Evolutionary conservation across 2,329 filamentous ascomycete species (phyloP).

Genomic region (Capronia epimyces): DNA sequence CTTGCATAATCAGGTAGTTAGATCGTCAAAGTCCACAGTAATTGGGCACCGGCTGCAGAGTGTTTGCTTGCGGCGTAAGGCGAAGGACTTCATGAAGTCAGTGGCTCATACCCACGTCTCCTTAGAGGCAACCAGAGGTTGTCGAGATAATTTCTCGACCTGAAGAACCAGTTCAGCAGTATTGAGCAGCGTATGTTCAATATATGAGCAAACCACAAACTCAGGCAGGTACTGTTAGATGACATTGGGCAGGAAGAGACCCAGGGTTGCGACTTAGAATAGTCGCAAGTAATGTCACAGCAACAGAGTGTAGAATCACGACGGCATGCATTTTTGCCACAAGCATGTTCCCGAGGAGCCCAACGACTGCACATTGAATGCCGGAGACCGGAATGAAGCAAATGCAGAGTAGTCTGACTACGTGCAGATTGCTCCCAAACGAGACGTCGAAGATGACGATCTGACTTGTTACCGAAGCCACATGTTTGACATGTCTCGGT

Average conservation of each 20-base stretch:
- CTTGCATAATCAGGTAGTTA: too few relatives aligned
- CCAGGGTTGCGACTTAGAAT: neutral
- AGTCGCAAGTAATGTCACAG: too few relatives aligned
- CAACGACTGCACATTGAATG: too few relatives aligned
- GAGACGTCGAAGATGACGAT: neutral
- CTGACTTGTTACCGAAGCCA: neutral
- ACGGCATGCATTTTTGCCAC: too few relatives aligned
- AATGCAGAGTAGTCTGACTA: too few relatives aligned
- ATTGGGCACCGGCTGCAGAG: constrained; percentile 8
- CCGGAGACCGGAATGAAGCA: neutral
- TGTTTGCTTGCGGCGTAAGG: neutral
- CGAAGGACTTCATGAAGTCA: neutral
- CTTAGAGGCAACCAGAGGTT: neutral
- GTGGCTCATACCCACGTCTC: neutral
- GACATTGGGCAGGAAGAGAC: constrained; percentile 2
- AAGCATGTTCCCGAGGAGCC: too few relatives aligned
- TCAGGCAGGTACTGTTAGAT: neutral
- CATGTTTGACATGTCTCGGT: neutral
- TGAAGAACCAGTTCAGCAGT: neutral
- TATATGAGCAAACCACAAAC: neutral
- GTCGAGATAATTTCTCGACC: neutral
- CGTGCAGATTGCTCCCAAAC: too few relatives aligned
- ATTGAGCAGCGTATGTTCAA: too few relatives aligned
- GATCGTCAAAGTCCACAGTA: constrained; percentile 3
- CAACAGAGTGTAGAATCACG: too few relatives aligned